phyloP scores from a whole-genome alignment of 2,329 filamentous ascomycete genomes.

The Microsporum ferrugineum region DNA sequence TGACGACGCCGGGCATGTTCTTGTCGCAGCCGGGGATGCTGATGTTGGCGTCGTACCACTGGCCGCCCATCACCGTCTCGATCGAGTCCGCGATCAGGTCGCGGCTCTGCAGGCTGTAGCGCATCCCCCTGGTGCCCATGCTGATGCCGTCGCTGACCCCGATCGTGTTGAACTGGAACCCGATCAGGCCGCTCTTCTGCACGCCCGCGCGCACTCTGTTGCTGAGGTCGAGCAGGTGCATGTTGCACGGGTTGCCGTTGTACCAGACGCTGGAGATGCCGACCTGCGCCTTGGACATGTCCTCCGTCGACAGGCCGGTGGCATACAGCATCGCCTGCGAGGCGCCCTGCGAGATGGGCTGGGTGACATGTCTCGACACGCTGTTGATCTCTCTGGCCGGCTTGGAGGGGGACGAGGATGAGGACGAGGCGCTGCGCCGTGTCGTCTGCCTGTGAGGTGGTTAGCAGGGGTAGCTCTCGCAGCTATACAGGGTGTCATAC shows the following conservation, averaged over 20 bases:
- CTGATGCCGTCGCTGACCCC: constrained; percentile 95
- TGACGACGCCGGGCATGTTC: constrained; percentile 92
- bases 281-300: constrained; percentile 94
- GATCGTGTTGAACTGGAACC: constrained; percentile 98
- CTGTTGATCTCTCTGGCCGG: constrained; percentile 55
- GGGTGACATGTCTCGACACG: constrained; percentile 73
- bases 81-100: constrained; percentile 97
- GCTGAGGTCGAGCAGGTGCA: constrained; percentile 90
- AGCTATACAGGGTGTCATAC: constrained; percentile 1
- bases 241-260: constrained; percentile 96
- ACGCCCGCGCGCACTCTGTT: constrained; percentile 63
- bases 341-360: constrained; percentile 94
- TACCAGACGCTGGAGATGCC: constrained; percentile 98
- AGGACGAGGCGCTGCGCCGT: constrained; percentile 8
- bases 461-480: neutral
- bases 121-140: constrained; percentile 97
- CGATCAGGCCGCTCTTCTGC: constrained; percentile 65
- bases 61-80: constrained; percentile 96
- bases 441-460: neutral
- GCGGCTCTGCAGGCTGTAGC: constrained; percentile 84
- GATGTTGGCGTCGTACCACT: constrained; percentile 98
- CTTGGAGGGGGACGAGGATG: constrained; percentile 10
- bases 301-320: constrained; percentile 71
- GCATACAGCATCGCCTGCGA: constrained; percentile 99
- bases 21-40: constrained; percentile 97